Conservation (phyloP, 2,329 filamentous ascomycete genomes). For the Rhinocladiella similis region DNA sequence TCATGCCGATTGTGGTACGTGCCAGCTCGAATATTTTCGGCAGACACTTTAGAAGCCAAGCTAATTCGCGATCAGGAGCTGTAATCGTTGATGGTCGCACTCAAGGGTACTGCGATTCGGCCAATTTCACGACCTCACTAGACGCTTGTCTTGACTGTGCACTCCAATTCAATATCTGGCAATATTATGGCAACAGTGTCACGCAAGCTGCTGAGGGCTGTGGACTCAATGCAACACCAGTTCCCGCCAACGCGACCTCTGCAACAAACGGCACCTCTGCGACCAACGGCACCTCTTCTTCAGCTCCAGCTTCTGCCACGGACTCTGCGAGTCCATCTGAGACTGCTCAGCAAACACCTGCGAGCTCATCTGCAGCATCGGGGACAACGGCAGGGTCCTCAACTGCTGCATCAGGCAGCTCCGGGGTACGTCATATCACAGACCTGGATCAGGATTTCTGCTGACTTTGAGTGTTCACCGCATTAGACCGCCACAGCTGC, state of each 20-base stretch:
- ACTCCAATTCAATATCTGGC: constrained; percentile 46
- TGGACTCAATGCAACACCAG: constrained; percentile 26
- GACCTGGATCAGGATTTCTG: not conserved
- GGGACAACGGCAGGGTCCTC: not conserved
- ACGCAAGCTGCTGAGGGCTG: constrained; percentile 36
- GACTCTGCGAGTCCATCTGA: constrained; percentile 5
- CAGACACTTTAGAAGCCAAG: not conserved
- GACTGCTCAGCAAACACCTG: not conserved
- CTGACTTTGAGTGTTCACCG: too few species aligned
- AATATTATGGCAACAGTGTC: constrained; percentile 44
- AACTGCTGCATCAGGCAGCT: not conserved
- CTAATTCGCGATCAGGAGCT: constrained; percentile 24
- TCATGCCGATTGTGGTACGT: constrained; percentile 37
- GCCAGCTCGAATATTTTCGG: not conserved
- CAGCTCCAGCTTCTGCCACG: not conserved
- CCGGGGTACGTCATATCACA: not conserved
- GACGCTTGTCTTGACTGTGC: constrained; percentile 44
- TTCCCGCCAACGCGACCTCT: constrained; percentile 14
- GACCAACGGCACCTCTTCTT: constrained; percentile 31
- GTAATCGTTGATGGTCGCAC: constrained; percentile 31
- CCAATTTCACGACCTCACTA: constrained; percentile 33
- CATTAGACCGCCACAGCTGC: not conserved
- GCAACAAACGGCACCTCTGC: constrained; percentile 15
- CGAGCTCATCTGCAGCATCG: not conserved
- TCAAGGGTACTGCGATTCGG: constrained; percentile 31